phyloP scores from a whole-genome alignment of 129 eudicot genomes.

The Gnaphalium uliginosum region DNA sequence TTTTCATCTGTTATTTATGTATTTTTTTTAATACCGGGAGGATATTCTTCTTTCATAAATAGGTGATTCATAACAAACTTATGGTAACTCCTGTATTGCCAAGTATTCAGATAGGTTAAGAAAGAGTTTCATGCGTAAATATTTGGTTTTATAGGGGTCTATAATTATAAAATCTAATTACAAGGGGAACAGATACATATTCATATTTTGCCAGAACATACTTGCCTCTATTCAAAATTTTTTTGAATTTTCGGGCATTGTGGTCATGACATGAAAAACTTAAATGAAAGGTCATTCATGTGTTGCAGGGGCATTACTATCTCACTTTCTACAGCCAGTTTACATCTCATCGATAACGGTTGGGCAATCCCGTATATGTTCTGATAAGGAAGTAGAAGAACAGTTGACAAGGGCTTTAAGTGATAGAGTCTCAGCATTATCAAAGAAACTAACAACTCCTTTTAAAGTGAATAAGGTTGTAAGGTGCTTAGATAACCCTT shows the following conservation, averaged over 20 bases:
- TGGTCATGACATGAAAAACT: neutral
- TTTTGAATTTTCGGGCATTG: neutral
- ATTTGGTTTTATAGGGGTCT: neutral
- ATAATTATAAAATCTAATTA: neutral
- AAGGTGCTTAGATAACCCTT: constrained; percentile 42
- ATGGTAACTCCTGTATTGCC: neutral
- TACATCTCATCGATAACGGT: constrained; percentile 82
- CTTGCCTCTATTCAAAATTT: neutral
- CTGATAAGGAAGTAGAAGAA: constrained; percentile 46
- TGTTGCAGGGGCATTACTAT: constrained; percentile 84
- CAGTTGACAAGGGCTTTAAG: constrained; percentile 70
- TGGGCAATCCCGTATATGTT: constrained; percentile 56
- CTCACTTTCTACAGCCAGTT: constrained; percentile 78
- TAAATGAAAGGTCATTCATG: constrained; percentile 17
- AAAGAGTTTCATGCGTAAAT: neutral
- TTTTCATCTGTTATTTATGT: too few relatives aligned
- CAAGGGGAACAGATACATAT: too few relatives aligned
- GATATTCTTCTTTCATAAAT: neutral
- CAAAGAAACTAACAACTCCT: constrained; percentile 58
- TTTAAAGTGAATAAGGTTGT: constrained; percentile 84
- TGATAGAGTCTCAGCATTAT: constrained; percentile 61
- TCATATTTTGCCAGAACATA: neutral
- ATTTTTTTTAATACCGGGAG: neutral
- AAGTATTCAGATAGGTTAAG: neutral
- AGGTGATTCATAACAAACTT: constrained; percentile 3